Percentiles rank a stretch among this genome's conserved stretches.
phyloP scores from a whole-genome alignment of 2,329 filamentous ascomycete genomes.

The Eurotiales sp. region DNA sequence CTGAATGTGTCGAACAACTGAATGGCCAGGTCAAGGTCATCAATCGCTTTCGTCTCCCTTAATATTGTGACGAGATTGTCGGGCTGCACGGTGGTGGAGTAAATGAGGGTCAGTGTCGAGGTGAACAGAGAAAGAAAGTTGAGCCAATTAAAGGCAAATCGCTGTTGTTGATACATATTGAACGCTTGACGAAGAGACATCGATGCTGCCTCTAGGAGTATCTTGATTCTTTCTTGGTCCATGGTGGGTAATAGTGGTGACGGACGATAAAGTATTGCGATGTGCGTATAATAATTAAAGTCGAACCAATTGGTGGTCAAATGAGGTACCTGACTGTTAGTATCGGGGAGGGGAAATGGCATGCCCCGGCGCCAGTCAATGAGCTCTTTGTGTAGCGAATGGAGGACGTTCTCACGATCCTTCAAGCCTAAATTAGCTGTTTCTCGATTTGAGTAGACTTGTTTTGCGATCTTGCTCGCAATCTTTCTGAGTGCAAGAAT shows the following conservation, averaged over 20 bases:
- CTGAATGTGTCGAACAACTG: constrained; percentile 22
- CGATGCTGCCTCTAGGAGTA: constrained; percentile 37
- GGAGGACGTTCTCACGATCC: constrained; percentile 32
- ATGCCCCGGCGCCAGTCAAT: constrained; percentile 45
- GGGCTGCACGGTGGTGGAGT: constrained; percentile 40
- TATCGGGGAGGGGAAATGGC: constrained; percentile 43
- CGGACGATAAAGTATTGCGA: constrained; percentile 45
- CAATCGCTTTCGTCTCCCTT: constrained; percentile 18
- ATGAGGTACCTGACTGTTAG: constrained; percentile 40
- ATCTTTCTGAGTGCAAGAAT: constrained; percentile 41
- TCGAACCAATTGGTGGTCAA: constrained; percentile 46
- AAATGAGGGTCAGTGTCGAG: constrained; percentile 41
- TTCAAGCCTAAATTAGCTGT: constrained; percentile 16
- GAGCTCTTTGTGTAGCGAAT: constrained; percentile 38
- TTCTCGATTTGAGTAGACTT: constrained; percentile 34
- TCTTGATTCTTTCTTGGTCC: constrained; percentile 33
- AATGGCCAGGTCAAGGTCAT: constrained; percentile 21
- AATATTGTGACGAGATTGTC: constrained; percentile 21
- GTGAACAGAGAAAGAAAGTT: constrained; percentile 43
- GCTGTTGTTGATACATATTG: constrained; percentile 36
- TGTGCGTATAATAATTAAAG: constrained; percentile 47
- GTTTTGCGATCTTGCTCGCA: constrained; percentile 38
- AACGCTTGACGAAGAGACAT: constrained; percentile 44
- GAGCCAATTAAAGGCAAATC: constrained; percentile 43
- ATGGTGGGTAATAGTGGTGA: constrained; percentile 41